Evolutionary conservation across 2,329 filamentous ascomycete species (phyloP), one percentile per base, ranked within the genome.

Genomic region (Trichoderma harzianum): DNA sequence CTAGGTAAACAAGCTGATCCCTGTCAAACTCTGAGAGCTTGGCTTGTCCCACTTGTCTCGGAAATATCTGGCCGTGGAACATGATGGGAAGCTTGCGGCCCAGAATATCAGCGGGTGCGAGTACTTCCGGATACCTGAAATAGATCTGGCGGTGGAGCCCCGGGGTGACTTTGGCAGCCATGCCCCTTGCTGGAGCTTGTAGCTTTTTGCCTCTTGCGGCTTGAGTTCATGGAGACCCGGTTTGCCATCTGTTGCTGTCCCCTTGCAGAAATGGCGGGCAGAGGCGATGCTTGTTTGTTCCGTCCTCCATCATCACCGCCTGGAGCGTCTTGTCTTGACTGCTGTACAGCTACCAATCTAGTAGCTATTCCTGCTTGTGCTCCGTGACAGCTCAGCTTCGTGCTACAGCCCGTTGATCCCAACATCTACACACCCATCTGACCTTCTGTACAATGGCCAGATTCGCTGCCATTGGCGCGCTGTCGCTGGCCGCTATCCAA

Each of bases 61-160:
- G 63, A 28, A 55, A 55, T 55, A 57, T 53, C 32, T 53, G 24
- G 51, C 28, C 43, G 39, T 53, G 34, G 34, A 36, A 36, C 14
- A 36, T 3, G 34, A 16, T 53, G n/a, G n/a, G n/a, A 60, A 30
- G 51, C 51, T 57, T 68, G 24, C 10, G 53, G 24, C 34, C 32
- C 53, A 32, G 65, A 47, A 3, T 12, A 47, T 34, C 66, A 68
- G 57, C 70, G 70, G 70, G 30, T 28, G 30, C 12, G 64, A 65
- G 32, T 72, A 68, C 70, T 63, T 72, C 64, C 63, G 70, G n/a
- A 64, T 72, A 68, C 70, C 70, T 68, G 58, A 69, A 72, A 69
- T 72, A 72, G 70, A 72, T 67, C 69, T 64, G 51, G 68, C 24
- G 60, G 68, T 47, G 68, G 68, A 47, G 68, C 47, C 32, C 28